These are phyloP conservation scores for Corylus americana DNA, from an alignment of 306 rosid species.

Conservation along the genomic window DNA sequence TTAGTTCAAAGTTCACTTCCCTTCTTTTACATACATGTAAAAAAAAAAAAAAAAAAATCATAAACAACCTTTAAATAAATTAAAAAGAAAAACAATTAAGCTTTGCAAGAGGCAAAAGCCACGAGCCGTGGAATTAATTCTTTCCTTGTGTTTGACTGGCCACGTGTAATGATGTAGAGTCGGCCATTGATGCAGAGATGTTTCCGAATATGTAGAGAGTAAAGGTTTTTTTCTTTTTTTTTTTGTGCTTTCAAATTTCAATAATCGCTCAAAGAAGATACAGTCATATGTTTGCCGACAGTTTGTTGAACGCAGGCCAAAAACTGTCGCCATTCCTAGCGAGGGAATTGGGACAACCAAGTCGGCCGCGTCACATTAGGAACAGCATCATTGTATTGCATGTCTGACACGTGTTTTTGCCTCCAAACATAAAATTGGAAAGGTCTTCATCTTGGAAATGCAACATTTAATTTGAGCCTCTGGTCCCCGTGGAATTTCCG, in stretches of 20 bases:
- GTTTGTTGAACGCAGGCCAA: not conserved
- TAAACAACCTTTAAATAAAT: too few relatives aligned
- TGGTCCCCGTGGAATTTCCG: not conserved
- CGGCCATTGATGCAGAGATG: too few relatives aligned
- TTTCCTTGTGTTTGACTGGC: too few relatives aligned
- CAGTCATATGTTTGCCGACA: conserved; percentile 6
- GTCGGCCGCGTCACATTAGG: not conserved
- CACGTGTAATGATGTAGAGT: too few relatives aligned
- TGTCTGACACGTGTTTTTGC: not conserved
- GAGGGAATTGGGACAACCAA: not conserved
- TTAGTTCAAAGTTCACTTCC: accelerated
- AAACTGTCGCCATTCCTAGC: not conserved
- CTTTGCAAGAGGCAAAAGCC: too few relatives aligned
- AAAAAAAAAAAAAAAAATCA: too few relatives aligned
- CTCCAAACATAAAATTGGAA: not conserved
- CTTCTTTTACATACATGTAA: accelerated
- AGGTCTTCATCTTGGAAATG: not conserved
- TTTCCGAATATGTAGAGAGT: too few relatives aligned
- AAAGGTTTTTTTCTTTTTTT: too few relatives aligned
- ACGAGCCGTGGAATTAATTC: too few relatives aligned
- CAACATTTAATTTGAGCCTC: not conserved
- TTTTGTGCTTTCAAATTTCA: too few relatives aligned
- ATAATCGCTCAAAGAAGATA: too few relatives aligned
- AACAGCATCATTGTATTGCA: not conserved
- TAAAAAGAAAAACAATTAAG: too few relatives aligned